These are phyloP conservation scores for Pestalotiopsis sp. DNA, from an alignment of 2,329 filamentous ascomycete species.

Conservation along the genomic window DNA sequence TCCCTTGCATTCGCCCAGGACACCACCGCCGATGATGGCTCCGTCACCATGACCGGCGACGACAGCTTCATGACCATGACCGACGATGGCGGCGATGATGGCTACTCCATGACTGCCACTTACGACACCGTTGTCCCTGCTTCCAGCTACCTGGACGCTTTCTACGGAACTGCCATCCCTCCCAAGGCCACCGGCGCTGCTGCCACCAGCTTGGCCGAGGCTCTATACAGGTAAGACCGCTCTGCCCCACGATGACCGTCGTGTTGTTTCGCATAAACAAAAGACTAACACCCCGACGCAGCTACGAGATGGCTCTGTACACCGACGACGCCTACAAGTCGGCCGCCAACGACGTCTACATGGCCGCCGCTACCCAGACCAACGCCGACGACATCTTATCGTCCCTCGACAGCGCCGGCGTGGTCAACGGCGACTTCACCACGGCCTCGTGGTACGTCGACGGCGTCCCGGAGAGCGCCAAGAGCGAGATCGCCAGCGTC, in stretches of 20 bases:
- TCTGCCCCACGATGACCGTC: background rate
- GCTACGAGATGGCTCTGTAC: background rate
- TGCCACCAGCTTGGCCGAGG: constrained; percentile 2
- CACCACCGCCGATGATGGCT: background rate
- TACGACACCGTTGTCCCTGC: background rate
- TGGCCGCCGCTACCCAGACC: background rate
- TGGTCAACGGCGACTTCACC: background rate
- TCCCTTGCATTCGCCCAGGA: background rate
- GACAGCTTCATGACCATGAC: background rate
- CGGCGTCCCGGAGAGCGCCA: background rate
- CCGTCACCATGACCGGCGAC: background rate
- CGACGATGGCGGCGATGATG: background rate
- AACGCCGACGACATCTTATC: constrained; percentile 3
- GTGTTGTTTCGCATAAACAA: background rate
- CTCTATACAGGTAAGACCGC: background rate
- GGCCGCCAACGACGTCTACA: constrained; percentile 5
- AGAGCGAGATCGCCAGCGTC: constrained; percentile 2
- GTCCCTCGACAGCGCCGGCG: background rate
- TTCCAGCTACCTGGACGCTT: background rate
- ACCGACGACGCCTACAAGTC: background rate
- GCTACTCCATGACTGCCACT: background rate
- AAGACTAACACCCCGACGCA: background rate
- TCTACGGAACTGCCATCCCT: constrained; percentile 1
- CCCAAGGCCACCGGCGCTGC: background rate
- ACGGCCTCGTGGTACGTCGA: constrained; percentile 5